phyloP scores from a whole-genome alignment of 2,329 filamentous ascomycete species.

The Plenodomus lindquistii region DNA sequence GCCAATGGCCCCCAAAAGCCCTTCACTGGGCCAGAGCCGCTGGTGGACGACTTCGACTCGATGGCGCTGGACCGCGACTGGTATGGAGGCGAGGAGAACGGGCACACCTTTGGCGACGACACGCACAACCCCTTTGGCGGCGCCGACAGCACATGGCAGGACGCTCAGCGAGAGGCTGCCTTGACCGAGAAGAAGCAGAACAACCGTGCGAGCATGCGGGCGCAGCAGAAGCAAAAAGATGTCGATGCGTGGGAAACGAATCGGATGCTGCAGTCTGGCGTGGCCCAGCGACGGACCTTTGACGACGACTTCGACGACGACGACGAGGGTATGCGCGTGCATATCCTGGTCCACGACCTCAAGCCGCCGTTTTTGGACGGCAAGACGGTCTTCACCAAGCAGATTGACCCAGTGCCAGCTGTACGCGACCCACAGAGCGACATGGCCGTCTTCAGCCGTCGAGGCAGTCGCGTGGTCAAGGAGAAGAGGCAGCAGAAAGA shows the following conservation, averaged over 20 bases:
- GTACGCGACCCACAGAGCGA: constrained; percentile 94
- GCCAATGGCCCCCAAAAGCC: constrained; percentile 56
- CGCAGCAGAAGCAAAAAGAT: constrained; percentile 86
- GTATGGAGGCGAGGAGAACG: constrained; percentile 86
- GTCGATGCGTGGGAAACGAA: constrained; percentile 99
- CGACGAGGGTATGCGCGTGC: constrained; percentile 84
- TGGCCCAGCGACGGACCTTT: constrained; percentile 85
- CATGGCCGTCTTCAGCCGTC: constrained; percentile 97
- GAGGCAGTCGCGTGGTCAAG: constrained; percentile 90
- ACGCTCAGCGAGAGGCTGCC: constrained; percentile 73
- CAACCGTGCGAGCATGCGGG: constrained; percentile 70
- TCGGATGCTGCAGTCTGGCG: constrained; percentile 94
- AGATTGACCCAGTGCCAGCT: constrained; percentile 90
- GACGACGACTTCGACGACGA: constrained; percentile 85
- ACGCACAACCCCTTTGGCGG: constrained; percentile 89
- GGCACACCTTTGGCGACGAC: constrained; percentile 86
- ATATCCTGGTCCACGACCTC: constrained; percentile 90
- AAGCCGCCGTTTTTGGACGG: constrained; percentile 94
- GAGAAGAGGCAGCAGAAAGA: constrained; percentile 92
- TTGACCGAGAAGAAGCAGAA: constrained; percentile 79
- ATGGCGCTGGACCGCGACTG: constrained; percentile 85
- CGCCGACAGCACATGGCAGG: constrained; percentile 72
- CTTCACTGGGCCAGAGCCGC: constrained; percentile 66
- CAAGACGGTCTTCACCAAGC: constrained; percentile 94
- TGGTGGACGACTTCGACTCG: constrained; percentile 68